These are phyloP conservation scores for Diaporthe helianthi DNA, from an alignment of 2,329 filamentous ascomycete species.

Conservation along the genomic window DNA sequence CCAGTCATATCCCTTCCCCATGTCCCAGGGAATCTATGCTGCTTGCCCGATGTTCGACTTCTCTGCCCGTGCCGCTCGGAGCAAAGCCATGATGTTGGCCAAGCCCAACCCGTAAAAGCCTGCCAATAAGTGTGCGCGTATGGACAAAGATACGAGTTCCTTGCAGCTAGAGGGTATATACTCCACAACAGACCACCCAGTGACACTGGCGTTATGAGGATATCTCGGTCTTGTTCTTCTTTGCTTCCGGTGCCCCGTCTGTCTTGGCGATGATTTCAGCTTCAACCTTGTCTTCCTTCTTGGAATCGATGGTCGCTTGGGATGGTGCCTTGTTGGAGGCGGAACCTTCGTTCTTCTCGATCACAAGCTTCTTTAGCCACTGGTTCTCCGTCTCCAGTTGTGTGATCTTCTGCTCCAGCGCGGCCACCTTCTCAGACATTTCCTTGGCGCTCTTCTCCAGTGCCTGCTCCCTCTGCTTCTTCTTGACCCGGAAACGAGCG, in stretches of 20 bases:
- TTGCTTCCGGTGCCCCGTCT: conserved; percentile 21
- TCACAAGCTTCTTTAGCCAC: conserved; percentile 80
- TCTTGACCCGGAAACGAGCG: conserved; percentile 90
- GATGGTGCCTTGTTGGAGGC: conserved; percentile 54
- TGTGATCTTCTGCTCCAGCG: conserved; percentile 74
- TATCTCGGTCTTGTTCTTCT: conserved; percentile 23
- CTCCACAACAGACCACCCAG: conserved; percentile 3
- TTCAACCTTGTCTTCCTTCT: conserved; percentile 47
- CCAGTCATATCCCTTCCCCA: conserved; percentile 12
- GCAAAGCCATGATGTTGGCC: conserved; percentile 10
- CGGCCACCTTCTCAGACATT: conserved; percentile 78
- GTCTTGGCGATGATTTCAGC: conserved; percentile 37
- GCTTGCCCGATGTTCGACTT: neutral
- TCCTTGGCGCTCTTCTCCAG: conserved; percentile 84
- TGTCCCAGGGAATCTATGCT: conserved; percentile 26
- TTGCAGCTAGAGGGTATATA: conserved; percentile 23
- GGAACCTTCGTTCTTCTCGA: conserved; percentile 77
- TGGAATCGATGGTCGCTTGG: conserved; percentile 59
- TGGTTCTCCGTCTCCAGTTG: conserved; percentile 86
- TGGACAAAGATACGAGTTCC: conserved; percentile 20
- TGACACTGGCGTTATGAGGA: conserved; percentile 25
- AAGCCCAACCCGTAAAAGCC: conserved; percentile 29
- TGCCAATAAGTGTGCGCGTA: conserved; percentile 28
- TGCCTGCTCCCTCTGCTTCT: conserved; percentile 92
- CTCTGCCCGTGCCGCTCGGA: conserved; percentile 14